phyloP scores from a whole-genome alignment of 441 rosid species.

The Gossypium lobatum region DNA sequence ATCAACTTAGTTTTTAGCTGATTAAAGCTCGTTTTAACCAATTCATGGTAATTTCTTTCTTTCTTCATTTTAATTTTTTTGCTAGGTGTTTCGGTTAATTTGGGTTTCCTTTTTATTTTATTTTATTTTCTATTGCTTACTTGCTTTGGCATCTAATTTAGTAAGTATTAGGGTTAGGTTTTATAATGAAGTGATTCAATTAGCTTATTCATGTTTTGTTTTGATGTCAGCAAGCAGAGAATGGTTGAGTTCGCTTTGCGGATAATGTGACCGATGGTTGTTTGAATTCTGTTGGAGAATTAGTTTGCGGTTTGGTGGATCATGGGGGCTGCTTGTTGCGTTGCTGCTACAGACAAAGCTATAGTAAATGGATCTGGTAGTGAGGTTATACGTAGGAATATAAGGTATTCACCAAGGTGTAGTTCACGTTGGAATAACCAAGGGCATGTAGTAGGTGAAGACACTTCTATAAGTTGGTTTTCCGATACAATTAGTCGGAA shows the following conservation, averaged over 20 bases:
- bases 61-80: not conserved
- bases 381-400: conserved; percentile 57
- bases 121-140: not conserved
- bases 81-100: not conserved
- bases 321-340: conserved; percentile 96
- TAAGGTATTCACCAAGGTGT: conserved; percentile 86
- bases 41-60: not conserved
- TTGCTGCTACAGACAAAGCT: conserved; percentile 82
- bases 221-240: not conserved
- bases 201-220: not conserved
- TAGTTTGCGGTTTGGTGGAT: conserved; percentile 18
- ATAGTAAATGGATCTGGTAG: conserved; percentile 53
- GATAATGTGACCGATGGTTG: conserved; percentile 28
- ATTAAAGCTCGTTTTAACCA: conserved; percentile 10
- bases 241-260: conserved; percentile 6
- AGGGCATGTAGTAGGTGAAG: conserved; percentile 96
- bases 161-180: not conserved
- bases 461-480: conserved; percentile 64
- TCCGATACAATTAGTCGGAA: conserved; percentile 55
- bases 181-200: not conserved
- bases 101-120: not conserved
- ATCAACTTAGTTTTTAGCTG: conserved; percentile 13
- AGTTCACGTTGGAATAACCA: conserved; percentile 93
- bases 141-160: not conserved
- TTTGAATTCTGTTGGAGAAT: conserved; percentile 12